Base-by-base conservation (phyloP, 164 flowering plant species). In the Vitis labrusca region DNA sequence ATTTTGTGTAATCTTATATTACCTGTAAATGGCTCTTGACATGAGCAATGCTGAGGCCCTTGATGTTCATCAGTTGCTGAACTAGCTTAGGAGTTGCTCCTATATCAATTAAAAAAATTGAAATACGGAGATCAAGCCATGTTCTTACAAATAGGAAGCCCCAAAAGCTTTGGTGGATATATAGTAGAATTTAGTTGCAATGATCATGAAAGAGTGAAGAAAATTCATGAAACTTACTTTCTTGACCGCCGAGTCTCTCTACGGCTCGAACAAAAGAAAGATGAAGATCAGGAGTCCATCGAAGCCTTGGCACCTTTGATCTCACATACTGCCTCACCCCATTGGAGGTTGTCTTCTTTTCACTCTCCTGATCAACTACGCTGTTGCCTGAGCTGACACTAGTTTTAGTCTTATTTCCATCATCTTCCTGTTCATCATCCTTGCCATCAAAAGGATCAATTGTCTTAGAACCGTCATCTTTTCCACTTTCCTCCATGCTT, bases 21-120 rank as follows among this genome's bases (percentile, higher is more conserved):
- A 72, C 79, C 76, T 76, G 79, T 37, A 76, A 55, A 69, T 76
- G 79, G 67, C 79, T 76, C 27, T 76, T 76, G 59, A 76, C 76
- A 69, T 76, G 79, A 37, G 79, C 65, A 47, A 76, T 64, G 10
- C 59, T 72, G 10, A 76, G 79, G 9, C 73, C 79, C 66, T 72
- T 76, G 65, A 72, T 50, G 59, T 76, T 65, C 79, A 76, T 76
- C 15, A 76, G 73, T 56, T 76, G 73, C 65, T 68, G 67, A 29
- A 76, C 73, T 17, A 73, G 55, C 55, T 76, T 76, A 1, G 76
- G 79, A 0, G 79, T 76, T 53, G 79, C 79, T 44, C 76, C 79
- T 76, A 50, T 37, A 72, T 27, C 59, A 51, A 59, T 53, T 10
- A 32, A 11, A 54, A 9, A 17, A 13, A 56, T 56, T 8, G 27